These are phyloP conservation scores for Verticillium isaacii DNA, from an alignment of 2,329 filamentous ascomycete genomes.

Conservation along the genomic window DNA sequence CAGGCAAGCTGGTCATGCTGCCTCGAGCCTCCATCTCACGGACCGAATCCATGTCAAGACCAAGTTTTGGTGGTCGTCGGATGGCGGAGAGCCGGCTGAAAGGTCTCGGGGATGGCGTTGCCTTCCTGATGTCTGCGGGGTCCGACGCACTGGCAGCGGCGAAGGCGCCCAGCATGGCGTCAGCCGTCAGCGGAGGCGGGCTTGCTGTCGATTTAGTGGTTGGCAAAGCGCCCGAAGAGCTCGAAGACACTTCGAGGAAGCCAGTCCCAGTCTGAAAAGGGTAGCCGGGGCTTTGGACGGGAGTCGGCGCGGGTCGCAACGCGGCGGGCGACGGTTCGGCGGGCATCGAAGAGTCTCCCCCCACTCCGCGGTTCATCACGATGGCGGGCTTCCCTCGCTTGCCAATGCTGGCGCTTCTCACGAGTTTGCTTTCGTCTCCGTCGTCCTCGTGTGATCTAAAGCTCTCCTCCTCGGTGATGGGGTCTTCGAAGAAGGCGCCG, in stretches of 20 bases:
- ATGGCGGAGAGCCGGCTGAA: slow-evolving; percentile 50
- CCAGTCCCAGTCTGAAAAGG: slow-evolving; percentile 39
- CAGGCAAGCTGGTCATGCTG: slow-evolving; percentile 86
- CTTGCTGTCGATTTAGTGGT: slow-evolving; percentile 16
- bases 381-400: slow-evolving; percentile 55
- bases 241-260: slow-evolving; percentile 41
- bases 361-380: slow-evolving; percentile 35
- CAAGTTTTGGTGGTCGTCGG: slow-evolving; percentile 63
- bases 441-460: slow-evolving; percentile 34
- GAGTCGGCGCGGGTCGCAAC: slow-evolving; percentile 27
- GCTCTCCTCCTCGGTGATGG: slow-evolving; percentile 38
- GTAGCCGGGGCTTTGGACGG: slow-evolving; percentile 24
- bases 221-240: slow-evolving; percentile 38
- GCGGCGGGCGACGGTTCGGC: not conserved
- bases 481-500: slow-evolving; percentile 38
- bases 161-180: slow-evolving; percentile 45
- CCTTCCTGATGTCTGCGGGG: slow-evolving; percentile 24
- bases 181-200: slow-evolving; percentile 29
- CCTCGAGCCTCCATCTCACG: slow-evolving; percentile 77
- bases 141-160: slow-evolving; percentile 43
- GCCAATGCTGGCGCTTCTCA: slow-evolving; percentile 57
- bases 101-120: slow-evolving; percentile 21
- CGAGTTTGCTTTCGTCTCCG: slow-evolving; percentile 52
- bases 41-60: slow-evolving; percentile 70
- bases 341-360: slow-evolving; percentile 5